Evolutionary conservation across 768 basidiomycete genomes (phyloP), one percentile per base, ranked within the genome.

Genomic region (Cystofilobasidium capitatum): DNA sequence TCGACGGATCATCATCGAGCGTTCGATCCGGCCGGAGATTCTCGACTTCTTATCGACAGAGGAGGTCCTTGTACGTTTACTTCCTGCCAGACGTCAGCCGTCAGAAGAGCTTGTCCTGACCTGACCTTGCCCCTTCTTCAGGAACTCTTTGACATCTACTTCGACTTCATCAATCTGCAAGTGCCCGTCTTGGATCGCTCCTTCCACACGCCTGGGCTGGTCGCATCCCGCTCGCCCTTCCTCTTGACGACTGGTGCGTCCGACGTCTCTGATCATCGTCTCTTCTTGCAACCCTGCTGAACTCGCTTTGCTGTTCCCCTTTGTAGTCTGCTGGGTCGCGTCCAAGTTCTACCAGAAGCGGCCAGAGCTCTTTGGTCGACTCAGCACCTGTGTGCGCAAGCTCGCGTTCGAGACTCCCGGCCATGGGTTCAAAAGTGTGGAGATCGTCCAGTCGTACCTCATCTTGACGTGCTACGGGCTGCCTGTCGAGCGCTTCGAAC

Each of bases 391-490:
- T 39, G 87, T 88, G 3, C 88, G 89, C 74, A 87, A 88, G 72
- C 83, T 97, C 24, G 88, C 93, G 0, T 97, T 93, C 63, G 77
- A 78, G 39, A 76, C 78, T 13, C 76, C 76, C 2, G 73, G 75
- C 12, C 69, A 73, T 68, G 77, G 77, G 5, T 77, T 76, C 70
- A 78, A 78, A 77, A 88, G 87, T 16, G 87, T 93, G 58, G 91
- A 96, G 78, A 91, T 94, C 69, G 89, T 93, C 5, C 93, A 99
- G 75, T 94, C 91, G 0, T 99, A 96, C 76, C 79, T 97, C 24
- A 80, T 99, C 12, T 84, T 97, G 62, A 81, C 87, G 2, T 91
- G 92, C 8, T 87, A 90, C 71, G 92, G 92, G 6, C 58, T 69
- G 26, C 92, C 93, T 5, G 91, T 92, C 26, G 92, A 98, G 76